Conservation (phyloP, 176 grass and related monocot genomes). For the Microstegium vimineum region DNA sequence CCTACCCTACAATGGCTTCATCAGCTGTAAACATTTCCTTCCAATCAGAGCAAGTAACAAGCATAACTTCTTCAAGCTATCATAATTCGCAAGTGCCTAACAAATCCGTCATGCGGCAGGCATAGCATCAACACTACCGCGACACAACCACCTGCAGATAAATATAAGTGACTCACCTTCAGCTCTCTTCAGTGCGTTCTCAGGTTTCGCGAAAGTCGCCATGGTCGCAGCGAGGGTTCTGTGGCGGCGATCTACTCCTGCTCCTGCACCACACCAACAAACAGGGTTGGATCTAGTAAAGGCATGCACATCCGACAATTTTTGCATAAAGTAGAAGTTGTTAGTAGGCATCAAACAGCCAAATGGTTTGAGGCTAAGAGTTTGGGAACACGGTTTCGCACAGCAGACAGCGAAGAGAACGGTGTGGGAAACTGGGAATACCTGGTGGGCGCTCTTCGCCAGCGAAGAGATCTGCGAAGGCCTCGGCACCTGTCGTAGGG, state of each 20-base stretch:
- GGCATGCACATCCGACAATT: not conserved
- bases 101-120: not conserved
- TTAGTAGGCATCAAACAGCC: not conserved
- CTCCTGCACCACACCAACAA: constrained; percentile 9
- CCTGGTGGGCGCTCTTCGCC: not conserved
- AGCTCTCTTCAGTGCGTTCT: constrained; percentile 93
- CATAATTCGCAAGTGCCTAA: not conserved
- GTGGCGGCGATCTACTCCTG: constrained; percentile 44
- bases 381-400: not conserved
- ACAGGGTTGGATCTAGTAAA: not conserved
- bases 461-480: not conserved
- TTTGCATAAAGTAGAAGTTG: not conserved
- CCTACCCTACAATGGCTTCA: not conserved
- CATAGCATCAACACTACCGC: not conserved
- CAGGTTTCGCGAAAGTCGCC: constrained; percentile 90
- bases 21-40: not conserved
- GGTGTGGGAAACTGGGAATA: not conserved
- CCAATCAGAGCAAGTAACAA: not conserved
- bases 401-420: not conserved
- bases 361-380: not conserved
- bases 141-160: not conserved
- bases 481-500: not conserved
- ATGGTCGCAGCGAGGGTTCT: constrained; percentile 42
- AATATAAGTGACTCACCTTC: constrained; percentile 54
- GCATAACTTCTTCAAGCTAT: not conserved